Base-by-base conservation (phyloP, 2,329 filamentous ascomycete species). In the Aspergillus calidoustus region DNA sequence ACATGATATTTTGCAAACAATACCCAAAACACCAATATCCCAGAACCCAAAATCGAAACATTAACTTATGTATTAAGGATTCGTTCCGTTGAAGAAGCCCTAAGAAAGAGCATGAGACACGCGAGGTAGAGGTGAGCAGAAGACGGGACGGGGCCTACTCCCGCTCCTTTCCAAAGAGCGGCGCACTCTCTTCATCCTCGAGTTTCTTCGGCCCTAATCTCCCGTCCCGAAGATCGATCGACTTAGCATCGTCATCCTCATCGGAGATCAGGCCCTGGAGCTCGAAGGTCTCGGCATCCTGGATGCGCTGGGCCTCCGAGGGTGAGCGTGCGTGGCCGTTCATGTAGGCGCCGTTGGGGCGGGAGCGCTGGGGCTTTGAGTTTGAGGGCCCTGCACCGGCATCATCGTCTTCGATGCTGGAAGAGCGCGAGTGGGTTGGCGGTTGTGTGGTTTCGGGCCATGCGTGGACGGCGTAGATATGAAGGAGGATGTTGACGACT, bases 221-320 rank as follows among this genome's bases (percentile, higher is more conserved):
- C 9, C 31, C 47, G 8, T 59, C 58, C 5, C 63, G 46, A n/a
- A 53, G 52, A 41, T 41, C 34, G 15, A 41, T 41, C 25, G 49
- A 22, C 43, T 63, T 68, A 52, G 46, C 82, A 13, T 86, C 80
- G 4, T 89, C 89, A 56, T 97, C 93, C 19, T 96, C 93, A 49
- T 96, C 93, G 61, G 91, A 95, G 75, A 93, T 93, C 44, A 99
- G 79, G 0, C 92, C 94, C 62, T 95, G 92, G 1, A 99, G 83
- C 78, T 98, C 95, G 74, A 97, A 99, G 69, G 97, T 93, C 73
- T 97, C 90, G 0, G 91, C 93, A 72, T 96, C 93, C 31, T 87
- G 84, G 43, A 94, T 82, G 63, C 86, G 86, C 75, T 81, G 73
- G 48, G 66, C 77, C 67, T 74, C 79, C 19, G 76, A 72, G 28